Percentiles rank a stretch among this genome's conserved stretches.
Conservation (phyloP, 805 yeast species). For the Yamadazyma tumulicola region DNA sequence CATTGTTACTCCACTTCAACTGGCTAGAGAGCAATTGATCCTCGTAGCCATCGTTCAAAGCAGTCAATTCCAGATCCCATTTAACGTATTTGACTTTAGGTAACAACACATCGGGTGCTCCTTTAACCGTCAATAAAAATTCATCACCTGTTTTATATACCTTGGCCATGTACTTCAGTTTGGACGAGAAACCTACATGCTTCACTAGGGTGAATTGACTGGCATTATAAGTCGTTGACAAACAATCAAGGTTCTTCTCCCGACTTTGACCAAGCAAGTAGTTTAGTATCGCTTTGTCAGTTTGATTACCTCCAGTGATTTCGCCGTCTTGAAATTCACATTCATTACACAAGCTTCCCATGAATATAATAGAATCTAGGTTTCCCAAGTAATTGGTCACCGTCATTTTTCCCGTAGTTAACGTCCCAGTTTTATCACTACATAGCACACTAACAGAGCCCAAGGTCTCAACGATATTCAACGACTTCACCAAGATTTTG, state of each 20-base stretch:
- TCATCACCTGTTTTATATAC: slow-evolving; percentile 17
- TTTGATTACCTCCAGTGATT: slow-evolving; percentile 40
- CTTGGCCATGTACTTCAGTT: slow-evolving; percentile 42
- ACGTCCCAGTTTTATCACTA: slow-evolving; percentile 43
- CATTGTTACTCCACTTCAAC: slow-evolving; percentile 31
- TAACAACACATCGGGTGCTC: slow-evolving; percentile 45
- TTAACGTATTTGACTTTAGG: slow-evolving; percentile 10
- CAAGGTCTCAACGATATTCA: slow-evolving; percentile 52
- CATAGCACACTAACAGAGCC: slow-evolving; percentile 50
- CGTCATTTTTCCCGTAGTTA: slow-evolving; percentile 49
- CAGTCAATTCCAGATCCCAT: not conserved
- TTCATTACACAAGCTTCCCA: slow-evolving; percentile 34
- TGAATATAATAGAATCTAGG: slow-evolving; percentile 9
- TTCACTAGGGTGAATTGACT: slow-evolving; percentile 16
- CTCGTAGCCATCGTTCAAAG: not conserved
- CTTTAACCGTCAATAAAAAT: slow-evolving; percentile 32
- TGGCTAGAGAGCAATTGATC: slow-evolving; percentile 23
- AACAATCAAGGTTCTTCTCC: no score
- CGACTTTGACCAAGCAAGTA: slow-evolving; percentile 24
- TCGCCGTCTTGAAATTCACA: slow-evolving; percentile 14
- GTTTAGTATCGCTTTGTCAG: slow-evolving; percentile 41
- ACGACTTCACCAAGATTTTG: slow-evolving; percentile 43
- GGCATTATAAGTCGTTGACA: not conserved
- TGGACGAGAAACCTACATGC: slow-evolving; percentile 40
- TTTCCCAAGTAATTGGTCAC: slow-evolving; percentile 22